Conservation (phyloP, 345 rosid genomes). For the Salix exigua region DNA sequence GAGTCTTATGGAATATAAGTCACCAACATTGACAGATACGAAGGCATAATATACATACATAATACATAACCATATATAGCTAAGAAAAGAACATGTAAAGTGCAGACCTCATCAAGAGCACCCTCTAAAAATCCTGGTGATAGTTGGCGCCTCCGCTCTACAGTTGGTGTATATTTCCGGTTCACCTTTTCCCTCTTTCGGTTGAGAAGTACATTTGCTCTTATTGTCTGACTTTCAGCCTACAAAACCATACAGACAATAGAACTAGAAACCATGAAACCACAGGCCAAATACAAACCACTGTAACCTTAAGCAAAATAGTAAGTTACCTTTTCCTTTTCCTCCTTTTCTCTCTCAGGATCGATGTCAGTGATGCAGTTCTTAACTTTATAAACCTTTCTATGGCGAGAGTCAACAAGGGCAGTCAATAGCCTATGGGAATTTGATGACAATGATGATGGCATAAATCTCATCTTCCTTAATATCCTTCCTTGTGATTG, state of each 20-base stretch:
- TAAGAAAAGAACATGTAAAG: slow-evolving; percentile 1
- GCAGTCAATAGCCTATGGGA: slow-evolving; percentile 92
- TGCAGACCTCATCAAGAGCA: slow-evolving; percentile 90
- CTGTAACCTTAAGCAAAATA: slow-evolving; percentile 12
- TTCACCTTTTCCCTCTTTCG: slow-evolving; percentile 86
- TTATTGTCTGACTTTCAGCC: slow-evolving; percentile 90
- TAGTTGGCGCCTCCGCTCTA: slow-evolving; percentile 70
- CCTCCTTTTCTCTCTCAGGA: slow-evolving; percentile 98
- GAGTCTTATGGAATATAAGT: background rate
- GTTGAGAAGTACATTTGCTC: slow-evolving; percentile 81
- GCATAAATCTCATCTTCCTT: slow-evolving; percentile 93
- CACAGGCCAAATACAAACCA: background rate
- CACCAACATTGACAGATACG: slow-evolving; percentile 1
- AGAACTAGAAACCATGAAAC: slow-evolving; percentile 5
- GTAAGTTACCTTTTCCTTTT: slow-evolving; percentile 74
- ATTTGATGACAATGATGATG: slow-evolving; percentile 85
- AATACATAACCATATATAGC: background rate
- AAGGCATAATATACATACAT: background rate
- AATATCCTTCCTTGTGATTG: slow-evolving; percentile 96
- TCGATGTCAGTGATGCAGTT: slow-evolving; percentile 96
- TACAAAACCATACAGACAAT: slow-evolving; percentile 30
- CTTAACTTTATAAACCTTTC: slow-evolving; percentile 82
- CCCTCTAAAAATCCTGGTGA: slow-evolving; percentile 91
- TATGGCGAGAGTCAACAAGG: slow-evolving; percentile 90
- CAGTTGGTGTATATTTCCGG: slow-evolving; percentile 72